A percentile compares a stretch with the other conserved stretches of the same genome.
These are phyloP conservation scores for Diversispora epigaea DNA, from an alignment of 192 early-diverging fungal genomes.

Conservation along the genomic window DNA sequence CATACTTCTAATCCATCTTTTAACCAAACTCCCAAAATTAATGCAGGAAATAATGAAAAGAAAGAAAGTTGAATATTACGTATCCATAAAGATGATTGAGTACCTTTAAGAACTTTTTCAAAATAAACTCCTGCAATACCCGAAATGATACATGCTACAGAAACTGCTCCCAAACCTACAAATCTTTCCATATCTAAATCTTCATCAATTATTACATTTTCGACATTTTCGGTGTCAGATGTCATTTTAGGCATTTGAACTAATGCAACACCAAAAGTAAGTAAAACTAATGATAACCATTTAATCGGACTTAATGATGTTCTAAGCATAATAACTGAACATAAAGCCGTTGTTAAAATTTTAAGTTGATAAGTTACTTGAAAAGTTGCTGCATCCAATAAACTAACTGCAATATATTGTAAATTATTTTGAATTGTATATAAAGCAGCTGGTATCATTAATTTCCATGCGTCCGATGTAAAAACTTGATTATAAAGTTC, in stretches of 20 bases:
- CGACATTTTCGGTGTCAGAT: constrained; percentile 22
- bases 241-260: constrained; percentile 50
- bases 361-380: constrained; percentile 98
- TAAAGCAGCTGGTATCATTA: constrained; percentile 87
- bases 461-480: constrained; percentile 71
- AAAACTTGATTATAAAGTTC: constrained; percentile 52
- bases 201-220: constrained; percentile 17
- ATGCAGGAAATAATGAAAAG: constrained; percentile 76
- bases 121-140: constrained; percentile 98
- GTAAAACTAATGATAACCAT: constrained; percentile 78
- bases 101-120: constrained; percentile 94
- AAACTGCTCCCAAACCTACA: constrained; percentile 76
- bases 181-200: constrained; percentile 47
- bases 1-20: constrained; percentile 72
- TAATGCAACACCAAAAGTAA: constrained; percentile 86
- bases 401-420: constrained; percentile 85
- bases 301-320: constrained; percentile 67
- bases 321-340: constrained; percentile 81
- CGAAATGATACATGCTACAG: constrained; percentile 83
- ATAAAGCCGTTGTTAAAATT: constrained; percentile 93
- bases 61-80: constrained; percentile 92
- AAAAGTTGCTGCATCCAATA: constrained; percentile 91
- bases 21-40: constrained; percentile 74
- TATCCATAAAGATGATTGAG: constrained; percentile 76
- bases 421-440: constrained; percentile 97